phyloP scores from a whole-genome alignment of 306 rosid genomes.

The Psophocarpus tetragonolobus region DNA sequence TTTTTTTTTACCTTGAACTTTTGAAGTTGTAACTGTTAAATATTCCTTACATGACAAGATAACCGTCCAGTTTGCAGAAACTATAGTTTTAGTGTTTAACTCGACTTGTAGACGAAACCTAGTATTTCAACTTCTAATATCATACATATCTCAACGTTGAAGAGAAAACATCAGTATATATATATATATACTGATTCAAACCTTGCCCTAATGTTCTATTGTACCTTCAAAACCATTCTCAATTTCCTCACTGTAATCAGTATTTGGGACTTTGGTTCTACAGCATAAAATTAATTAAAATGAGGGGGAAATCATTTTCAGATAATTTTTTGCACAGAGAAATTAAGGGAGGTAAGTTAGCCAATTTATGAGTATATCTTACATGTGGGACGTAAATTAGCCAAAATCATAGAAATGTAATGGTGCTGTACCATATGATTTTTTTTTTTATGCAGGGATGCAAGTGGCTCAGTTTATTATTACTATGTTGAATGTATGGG shows the following conservation, averaged over 20 bases:
- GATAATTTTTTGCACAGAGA: no score
- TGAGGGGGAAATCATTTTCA: no score
- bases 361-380: no score
- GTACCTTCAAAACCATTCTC: no score
- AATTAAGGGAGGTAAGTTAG: no score
- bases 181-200: no score
- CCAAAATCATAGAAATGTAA: not conserved
- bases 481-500: conserved; percentile 23
- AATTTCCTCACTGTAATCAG: not conserved
- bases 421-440: no score
- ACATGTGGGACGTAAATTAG: no score
- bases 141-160: not conserved
- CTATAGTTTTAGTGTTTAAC: not conserved
- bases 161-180: not conserved
- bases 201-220: not conserved
- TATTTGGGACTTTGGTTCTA: not conserved
- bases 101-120: not conserved
- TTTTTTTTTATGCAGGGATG: not conserved
- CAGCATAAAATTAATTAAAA: not conserved
- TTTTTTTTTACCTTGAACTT: not conserved
- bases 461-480: conserved; percentile 39
- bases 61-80: not conserved
- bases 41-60: not conserved
- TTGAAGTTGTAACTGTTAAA: not conserved
- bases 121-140: not conserved